Conservation (phyloP, 768 basidiomycete species). For the Russula brevipes region DNA sequence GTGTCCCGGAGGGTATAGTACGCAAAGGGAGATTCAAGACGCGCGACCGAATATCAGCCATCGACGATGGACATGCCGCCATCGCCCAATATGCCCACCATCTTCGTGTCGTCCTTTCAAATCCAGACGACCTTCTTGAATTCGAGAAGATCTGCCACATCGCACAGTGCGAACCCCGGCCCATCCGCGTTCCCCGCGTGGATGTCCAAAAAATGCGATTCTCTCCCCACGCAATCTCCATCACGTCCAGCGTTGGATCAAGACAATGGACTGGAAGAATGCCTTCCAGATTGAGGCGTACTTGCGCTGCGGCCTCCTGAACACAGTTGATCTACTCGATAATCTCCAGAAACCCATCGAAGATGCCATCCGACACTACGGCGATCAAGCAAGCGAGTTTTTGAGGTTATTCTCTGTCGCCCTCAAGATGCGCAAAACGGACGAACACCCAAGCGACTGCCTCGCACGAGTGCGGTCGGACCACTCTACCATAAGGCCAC, state of each 20-base stretch:
- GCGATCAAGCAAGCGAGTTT: slow-evolving; percentile 39
- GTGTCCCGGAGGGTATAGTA: slow-evolving; percentile 37
- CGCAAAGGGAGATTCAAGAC: slow-evolving; percentile 40
- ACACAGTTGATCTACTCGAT: slow-evolving; percentile 49
- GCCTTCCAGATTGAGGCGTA: slow-evolving; percentile 76
- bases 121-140: slow-evolving; percentile 44
- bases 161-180: slow-evolving; percentile 39
- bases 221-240: slow-evolving; percentile 44
- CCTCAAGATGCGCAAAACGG: slow-evolving; percentile 42
- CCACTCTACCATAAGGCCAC: slow-evolving; percentile 24
- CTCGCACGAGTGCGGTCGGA: slow-evolving; percentile 38
- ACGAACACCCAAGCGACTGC: slow-evolving; percentile 41
- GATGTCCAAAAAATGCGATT: slow-evolving; percentile 48
- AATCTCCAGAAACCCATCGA: slow-evolving; percentile 43
- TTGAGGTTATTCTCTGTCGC: slow-evolving; percentile 51
- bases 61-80: slow-evolving; percentile 52
- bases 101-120: slow-evolving; percentile 55
- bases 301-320: slow-evolving; percentile 56
- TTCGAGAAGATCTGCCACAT: slow-evolving; percentile 52
- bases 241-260: slow-evolving; percentile 41
- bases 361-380: slow-evolving; percentile 35
- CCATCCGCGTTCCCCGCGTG: slow-evolving; percentile 34
- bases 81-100: slow-evolving; percentile 71
- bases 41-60: slow-evolving; percentile 51
- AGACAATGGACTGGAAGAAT: slow-evolving; percentile 53